These are phyloP conservation scores for Capsicum chinense DNA, from an alignment of 257 asterid genomes.

Conservation along the genomic window DNA sequence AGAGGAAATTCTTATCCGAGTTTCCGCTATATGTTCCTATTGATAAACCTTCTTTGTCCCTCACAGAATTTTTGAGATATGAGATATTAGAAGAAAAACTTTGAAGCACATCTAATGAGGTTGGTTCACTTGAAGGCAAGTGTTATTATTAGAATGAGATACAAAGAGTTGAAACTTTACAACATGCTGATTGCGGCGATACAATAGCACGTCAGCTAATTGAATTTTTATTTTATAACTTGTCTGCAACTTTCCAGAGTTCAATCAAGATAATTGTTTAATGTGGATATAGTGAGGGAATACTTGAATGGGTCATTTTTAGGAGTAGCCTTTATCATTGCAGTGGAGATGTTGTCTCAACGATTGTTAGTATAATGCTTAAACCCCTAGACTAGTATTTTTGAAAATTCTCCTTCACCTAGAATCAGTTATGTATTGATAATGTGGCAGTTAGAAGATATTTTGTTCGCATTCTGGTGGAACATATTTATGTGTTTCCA, in stretches of 20 bases:
- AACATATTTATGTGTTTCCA: background rate
- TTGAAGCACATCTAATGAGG: slow-evolving; percentile 38
- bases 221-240: slow-evolving; percentile 52
- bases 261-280: slow-evolving; percentile 66
- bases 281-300: slow-evolving; percentile 59
- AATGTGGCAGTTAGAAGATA: too few relatives aligned
- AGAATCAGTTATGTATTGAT: too few relatives aligned
- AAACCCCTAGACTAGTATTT: too few relatives aligned
- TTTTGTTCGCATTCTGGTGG: background rate
- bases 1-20: slow-evolving; percentile 71
- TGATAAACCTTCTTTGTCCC: slow-evolving; percentile 47
- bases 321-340: slow-evolving; percentile 64
- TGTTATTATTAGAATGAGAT: slow-evolving; percentile 39
- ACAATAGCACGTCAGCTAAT: slow-evolving; percentile 57
- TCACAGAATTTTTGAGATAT: slow-evolving; percentile 60
- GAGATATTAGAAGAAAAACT: slow-evolving; percentile 60
- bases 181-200: slow-evolving; percentile 63
- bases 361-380: slow-evolving; percentile 39
- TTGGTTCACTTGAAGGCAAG: slow-evolving; percentile 45
- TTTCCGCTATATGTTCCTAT: slow-evolving; percentile 40
- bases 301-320: slow-evolving; percentile 71
- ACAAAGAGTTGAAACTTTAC: slow-evolving; percentile 40
- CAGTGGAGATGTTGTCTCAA: slow-evolving; percentile 60
- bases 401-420: too few relatives aligned
- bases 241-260: slow-evolving; percentile 46